phyloP scores from a whole-genome alignment of 768 basidiomycete species.

The Botryobasidium botryosum region DNA sequence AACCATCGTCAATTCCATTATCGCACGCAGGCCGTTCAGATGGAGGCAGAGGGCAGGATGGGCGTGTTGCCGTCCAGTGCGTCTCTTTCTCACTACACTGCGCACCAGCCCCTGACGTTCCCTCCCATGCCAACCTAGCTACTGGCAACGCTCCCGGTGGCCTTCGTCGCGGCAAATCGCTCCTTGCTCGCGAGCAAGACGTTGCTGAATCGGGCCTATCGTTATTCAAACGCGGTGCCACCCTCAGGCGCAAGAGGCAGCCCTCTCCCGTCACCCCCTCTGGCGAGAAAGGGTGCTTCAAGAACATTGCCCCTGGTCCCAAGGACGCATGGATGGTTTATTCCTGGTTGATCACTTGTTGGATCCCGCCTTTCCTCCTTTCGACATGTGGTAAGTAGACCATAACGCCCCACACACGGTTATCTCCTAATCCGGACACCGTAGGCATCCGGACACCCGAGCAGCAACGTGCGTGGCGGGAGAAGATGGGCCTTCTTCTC shows the following conservation, averaged over 20 bases:
- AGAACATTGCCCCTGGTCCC: conserved; percentile 68
- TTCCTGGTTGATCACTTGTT: conserved; percentile 68
- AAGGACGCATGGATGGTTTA: conserved; percentile 93
- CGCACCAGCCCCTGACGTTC: neutral
- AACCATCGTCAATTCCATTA: conserved; percentile 92
- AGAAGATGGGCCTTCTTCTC: conserved; percentile 86
- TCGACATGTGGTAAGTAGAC: conserved; percentile 51
- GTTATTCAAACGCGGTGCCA: conserved; percentile 76
- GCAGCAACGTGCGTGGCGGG: conserved; percentile 91
- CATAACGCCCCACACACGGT: neutral
- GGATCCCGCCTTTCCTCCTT: conserved; percentile 65
- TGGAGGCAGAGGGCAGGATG: conserved; percentile 48
- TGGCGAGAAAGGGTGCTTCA: conserved; percentile 41
- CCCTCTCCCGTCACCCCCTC: conserved; percentile 22
- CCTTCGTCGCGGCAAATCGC: conserved; percentile 72
- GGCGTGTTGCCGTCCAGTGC: conserved; percentile 69
- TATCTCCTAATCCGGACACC: neutral
- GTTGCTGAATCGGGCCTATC: conserved; percentile 79
- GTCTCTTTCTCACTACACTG: conserved; percentile 21
- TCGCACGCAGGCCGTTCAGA: conserved; percentile 64
- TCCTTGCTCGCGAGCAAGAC: conserved; percentile 83
- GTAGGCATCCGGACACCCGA: conserved; percentile 79
- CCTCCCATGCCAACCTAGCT: conserved; percentile 23
- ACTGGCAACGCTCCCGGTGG: conserved; percentile 61
- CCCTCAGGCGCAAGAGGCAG: conserved; percentile 53